These are phyloP conservation scores for Salvia miltiorrhiza DNA, from an alignment of 257 asterid genomes.

Conservation along the genomic window DNA sequence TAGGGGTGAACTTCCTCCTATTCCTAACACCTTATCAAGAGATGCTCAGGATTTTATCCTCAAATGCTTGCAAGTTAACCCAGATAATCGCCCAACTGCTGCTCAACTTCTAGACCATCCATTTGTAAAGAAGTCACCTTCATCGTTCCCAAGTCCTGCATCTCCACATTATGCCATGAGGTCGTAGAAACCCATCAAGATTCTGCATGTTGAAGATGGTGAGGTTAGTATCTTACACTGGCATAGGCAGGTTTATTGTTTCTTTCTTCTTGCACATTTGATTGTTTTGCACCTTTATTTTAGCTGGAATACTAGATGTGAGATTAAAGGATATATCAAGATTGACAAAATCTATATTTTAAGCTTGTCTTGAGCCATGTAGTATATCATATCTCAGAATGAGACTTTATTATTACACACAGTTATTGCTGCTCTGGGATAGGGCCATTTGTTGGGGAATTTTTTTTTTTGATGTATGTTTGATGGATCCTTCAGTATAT, in stretches of 20 bases:
- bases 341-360: neutral
- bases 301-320: neutral
- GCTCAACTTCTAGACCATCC: slow-evolving; percentile 58
- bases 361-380: too few species aligned
- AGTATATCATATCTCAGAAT: too few species aligned
- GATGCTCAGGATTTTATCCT: slow-evolving; percentile 60
- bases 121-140: slow-evolving; percentile 42
- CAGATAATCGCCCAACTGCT: slow-evolving; percentile 53
- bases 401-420: too few species aligned
- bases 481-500: too few species aligned
- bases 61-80: slow-evolving; percentile 57
- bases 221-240: slow-evolving; percentile 20
- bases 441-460: too few species aligned
- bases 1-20: slow-evolving; percentile 55
- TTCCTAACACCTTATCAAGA: slow-evolving; percentile 50
- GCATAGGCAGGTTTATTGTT: neutral
- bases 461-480: too few species aligned
- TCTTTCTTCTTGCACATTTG: slow-evolving; percentile 6
- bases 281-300: neutral
- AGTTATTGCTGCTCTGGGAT: too few species aligned
- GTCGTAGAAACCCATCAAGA: slow-evolving; percentile 13
- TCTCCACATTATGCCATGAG: slow-evolving; percentile 39
- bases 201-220: slow-evolving; percentile 21
- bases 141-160: slow-evolving; percentile 36
- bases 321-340: neutral